These are phyloP conservation scores for Leersia perrieri DNA, from an alignment of 176 grass and related monocot genomes.

Conservation along the genomic window DNA sequence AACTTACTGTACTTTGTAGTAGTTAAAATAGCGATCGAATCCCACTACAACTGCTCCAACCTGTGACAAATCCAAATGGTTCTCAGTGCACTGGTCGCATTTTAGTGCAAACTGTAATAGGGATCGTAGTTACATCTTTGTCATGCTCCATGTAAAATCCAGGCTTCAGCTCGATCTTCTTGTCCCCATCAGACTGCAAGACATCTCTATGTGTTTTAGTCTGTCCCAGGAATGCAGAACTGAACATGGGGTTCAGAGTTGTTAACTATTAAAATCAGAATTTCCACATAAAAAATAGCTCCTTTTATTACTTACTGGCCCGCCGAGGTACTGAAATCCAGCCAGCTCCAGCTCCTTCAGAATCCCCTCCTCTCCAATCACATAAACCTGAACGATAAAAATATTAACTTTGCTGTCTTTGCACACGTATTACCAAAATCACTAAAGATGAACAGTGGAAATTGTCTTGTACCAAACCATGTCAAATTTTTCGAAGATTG, in stretches of 20 bases:
- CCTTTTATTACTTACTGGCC: conserved; percentile 54
- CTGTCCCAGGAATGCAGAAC: neutral
- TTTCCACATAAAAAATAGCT: neutral
- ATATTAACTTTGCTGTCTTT: neutral
- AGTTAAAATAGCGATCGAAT: conserved; percentile 97
- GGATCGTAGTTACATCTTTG: conserved; percentile 60
- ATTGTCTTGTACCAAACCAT: neutral
- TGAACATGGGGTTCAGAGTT: neutral
- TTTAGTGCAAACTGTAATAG: neutral
- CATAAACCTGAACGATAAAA: conserved; percentile 62
- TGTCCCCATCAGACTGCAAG: conserved; percentile 70
- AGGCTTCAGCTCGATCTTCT: conserved; percentile 95
- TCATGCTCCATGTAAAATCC: conserved; percentile 98
- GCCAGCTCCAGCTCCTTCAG: conserved; percentile 87
- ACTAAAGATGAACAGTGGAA: conserved; percentile 46
- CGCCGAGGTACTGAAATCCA: conserved; percentile 83
- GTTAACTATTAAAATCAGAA: neutral
- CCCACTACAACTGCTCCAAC: conserved; percentile 97
- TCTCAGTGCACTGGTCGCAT: neutral
- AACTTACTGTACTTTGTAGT: conserved; percentile 98
- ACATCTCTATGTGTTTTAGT: neutral
- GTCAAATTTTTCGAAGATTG: neutral
- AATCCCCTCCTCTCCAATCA: conserved; percentile 96
- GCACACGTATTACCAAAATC: neutral
- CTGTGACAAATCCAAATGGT: conserved; percentile 43